A percentile compares a stretch with the other conserved stretches of the same genome.
Conservation (phyloP, 2,329 filamentous ascomycete genomes). For the Penicillium sp. region DNA sequence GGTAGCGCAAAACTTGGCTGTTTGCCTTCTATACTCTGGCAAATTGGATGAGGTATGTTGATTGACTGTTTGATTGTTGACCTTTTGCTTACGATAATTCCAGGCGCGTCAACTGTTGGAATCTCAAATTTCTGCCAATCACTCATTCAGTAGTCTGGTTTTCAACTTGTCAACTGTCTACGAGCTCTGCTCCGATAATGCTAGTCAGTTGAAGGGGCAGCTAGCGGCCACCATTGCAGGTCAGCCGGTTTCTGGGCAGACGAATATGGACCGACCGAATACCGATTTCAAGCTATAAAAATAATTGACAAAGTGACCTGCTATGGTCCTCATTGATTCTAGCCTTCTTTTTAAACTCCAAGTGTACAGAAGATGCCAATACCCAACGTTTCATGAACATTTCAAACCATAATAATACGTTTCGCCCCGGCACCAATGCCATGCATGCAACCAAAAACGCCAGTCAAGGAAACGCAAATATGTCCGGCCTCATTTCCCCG, state of each 20-base stretch:
- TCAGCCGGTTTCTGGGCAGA: conserved; percentile 53
- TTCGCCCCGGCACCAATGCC: conserved; percentile 18
- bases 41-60: conserved; percentile 65
- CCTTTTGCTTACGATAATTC: background rate
- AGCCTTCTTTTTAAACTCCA: conserved; percentile 10
- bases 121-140: conserved; percentile 60
- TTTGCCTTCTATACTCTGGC: conserved; percentile 80
- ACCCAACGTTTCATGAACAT: conserved; percentile 3
- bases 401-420: conserved; percentile 12
- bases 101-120: conserved; percentile 69
- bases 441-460: conserved; percentile 17
- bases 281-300: conserved; percentile 72
- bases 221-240: conserved; percentile 70
- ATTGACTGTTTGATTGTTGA: background rate
- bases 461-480: conserved; percentile 7
- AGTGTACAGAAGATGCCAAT: conserved; percentile 8
- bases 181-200: conserved; percentile 81
- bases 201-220: conserved; percentile 66
- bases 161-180: conserved; percentile 92
- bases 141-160: conserved; percentile 74
- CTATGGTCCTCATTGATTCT: conserved; percentile 8
- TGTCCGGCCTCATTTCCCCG: background rate
- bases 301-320: conserved; percentile 5
- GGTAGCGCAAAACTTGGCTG: conserved; percentile 77
- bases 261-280: conserved; percentile 70